These are phyloP conservation scores for Diutina catenulata DNA, from an alignment of 1,139 yeast genomes.

Conservation along the genomic window DNA sequence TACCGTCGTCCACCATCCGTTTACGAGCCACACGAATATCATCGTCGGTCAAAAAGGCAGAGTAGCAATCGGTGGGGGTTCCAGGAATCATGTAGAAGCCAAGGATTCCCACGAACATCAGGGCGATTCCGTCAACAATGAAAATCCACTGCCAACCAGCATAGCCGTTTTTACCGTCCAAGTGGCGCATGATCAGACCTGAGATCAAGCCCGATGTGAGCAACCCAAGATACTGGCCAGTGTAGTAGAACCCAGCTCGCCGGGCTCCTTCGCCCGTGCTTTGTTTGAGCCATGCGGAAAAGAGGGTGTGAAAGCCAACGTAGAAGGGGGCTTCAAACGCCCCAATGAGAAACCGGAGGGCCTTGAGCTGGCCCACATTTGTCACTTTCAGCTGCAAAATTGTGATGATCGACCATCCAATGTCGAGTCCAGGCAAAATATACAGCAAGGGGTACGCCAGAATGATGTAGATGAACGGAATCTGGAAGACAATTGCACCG, in stretches of 20 bases:
- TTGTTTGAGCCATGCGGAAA: conserved; percentile 26
- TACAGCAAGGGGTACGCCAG: conserved; percentile 41
- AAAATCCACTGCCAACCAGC: conserved; percentile 10
- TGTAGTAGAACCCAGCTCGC: conserved; percentile 48
- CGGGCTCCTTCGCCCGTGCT: conserved; percentile 23
- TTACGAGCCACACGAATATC: not conserved
- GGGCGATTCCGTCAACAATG: conserved; percentile 10
- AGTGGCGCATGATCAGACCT: conserved; percentile 36
- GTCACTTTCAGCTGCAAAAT: conserved; percentile 38
- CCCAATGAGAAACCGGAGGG: conserved; percentile 48
- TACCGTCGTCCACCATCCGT: conserved; percentile 6
- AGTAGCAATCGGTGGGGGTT: conserved; percentile 10
- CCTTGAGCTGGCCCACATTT: conserved; percentile 38
- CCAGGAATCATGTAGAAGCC: conserved; percentile 13
- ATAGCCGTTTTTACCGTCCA: conserved; percentile 8
- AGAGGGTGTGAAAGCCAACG: conserved; percentile 46
- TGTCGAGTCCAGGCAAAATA: conserved; percentile 45
- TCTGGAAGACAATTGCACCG: conserved; percentile 48
- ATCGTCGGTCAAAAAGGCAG: not conserved
- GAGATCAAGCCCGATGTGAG: conserved; percentile 55
- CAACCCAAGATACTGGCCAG: conserved; percentile 50
- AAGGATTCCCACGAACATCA: conserved; percentile 10
- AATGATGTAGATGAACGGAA: conserved; percentile 32
- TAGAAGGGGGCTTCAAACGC: conserved; percentile 52
- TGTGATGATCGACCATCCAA: conserved; percentile 59